Evolutionary conservation across 2,329 filamentous ascomycete species (phyloP), one percentile per base, ranked within the genome.

Genomic region (Fusarium secorum): DNA sequence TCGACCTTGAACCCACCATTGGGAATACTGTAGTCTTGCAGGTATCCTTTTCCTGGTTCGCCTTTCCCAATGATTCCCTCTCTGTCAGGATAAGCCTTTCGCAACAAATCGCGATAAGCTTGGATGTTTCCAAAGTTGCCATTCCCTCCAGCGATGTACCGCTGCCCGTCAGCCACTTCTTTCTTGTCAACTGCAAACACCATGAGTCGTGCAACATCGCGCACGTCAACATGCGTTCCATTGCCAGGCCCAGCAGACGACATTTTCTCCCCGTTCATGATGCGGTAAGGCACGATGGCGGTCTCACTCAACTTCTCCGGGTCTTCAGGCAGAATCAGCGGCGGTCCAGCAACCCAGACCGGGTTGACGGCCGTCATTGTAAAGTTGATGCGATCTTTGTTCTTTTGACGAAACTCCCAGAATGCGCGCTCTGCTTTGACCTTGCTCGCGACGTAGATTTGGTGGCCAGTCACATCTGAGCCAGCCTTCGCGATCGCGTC

Each of bases 301-400:
- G 62, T 66, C 32, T 67, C 62, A 39, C 64, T 67, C 36, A 67
- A 38, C 42, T 66, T 67, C 22, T 66, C 55, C 0, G 64, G 64
- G 18, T 67, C 55, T 1, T 66, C 17, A 2, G 64, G 62, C 2
- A 67, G 5, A 20, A 67, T 55, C 15, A 67, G 24, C 1, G 64
- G 64, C 3, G 62, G 64, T 1, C 64, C 64, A 9, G 55, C 41
- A 1, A 67, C 64, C 64, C 64, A 67, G 9, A 54, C 56, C 10
- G 64, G 64, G 11, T 67, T 66, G n/a, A 67, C 28, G 9, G 62
- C 48, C 4, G 64, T 67, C 62, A 67, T 67, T 5, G 46, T 66
- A 9, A 67, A 67, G 0, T 10, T 18, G 6, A 66, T 49, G 10
- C 4, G n/a, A 0, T 33, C 10, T 9, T 38, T 18, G 17, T 42